Conservation (phyloP, 257 asterid genomes). For the Parsonsia alboflavescens region DNA sequence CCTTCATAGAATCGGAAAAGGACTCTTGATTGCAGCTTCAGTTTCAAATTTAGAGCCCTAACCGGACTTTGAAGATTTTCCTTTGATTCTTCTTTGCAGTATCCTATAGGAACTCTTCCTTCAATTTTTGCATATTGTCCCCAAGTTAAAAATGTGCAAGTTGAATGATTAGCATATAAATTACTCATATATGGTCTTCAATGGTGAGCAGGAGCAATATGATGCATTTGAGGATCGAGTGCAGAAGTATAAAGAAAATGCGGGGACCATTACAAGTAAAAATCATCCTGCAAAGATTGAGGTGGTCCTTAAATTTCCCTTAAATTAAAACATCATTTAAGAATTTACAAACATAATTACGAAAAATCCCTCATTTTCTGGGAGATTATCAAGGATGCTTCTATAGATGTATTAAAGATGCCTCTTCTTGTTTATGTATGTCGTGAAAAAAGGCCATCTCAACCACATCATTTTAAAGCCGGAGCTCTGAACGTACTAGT, state of each 20-base stretch:
- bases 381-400: conserved; percentile 40
- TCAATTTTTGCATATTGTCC: too few species aligned
- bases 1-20: too few species aligned
- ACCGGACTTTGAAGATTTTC: too few species aligned
- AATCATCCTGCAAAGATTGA: conserved; percentile 39
- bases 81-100: too few species aligned
- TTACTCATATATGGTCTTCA: background rate
- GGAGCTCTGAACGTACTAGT: conserved; percentile 71
- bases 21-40: too few species aligned
- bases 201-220: conserved; percentile 34
- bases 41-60: too few species aligned
- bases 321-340: background rate
- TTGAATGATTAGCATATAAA: background rate
- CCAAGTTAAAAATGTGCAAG: too few species aligned
- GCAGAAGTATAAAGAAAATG: conserved; percentile 22
- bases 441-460: conserved; percentile 54
- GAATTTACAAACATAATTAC: background rate
- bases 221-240: conserved; percentile 32
- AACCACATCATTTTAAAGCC: conserved; percentile 65
- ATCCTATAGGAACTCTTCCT: too few species aligned
- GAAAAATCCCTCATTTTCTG: background rate
- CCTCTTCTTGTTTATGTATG: conserved; percentile 57
- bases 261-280: conserved; percentile 15
- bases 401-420: conserved; percentile 21
- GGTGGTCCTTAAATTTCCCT: conserved; percentile 18